A percentile compares a stretch with the other conserved stretches of the same genome.
phyloP scores from a whole-genome alignment of 768 basidiomycete genomes.

The Tylopilus felleus region DNA sequence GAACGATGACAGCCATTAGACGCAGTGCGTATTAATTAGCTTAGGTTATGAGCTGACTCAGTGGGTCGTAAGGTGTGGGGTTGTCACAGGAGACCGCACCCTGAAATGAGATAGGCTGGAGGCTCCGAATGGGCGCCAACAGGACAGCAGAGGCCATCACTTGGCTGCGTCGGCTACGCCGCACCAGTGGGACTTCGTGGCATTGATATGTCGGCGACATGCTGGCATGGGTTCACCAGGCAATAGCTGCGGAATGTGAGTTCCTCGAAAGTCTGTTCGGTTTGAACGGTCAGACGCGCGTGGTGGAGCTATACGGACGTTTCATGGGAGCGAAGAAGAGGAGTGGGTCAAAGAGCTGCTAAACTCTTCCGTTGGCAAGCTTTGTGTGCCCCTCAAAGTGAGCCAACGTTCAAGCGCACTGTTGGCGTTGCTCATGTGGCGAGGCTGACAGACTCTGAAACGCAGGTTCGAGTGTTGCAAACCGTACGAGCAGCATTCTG shows the following conservation, averaged over 20 bases:
- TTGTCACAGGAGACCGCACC: too few species aligned
- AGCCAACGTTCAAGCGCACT: neutral
- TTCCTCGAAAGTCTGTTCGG: slow-evolving; percentile 88
- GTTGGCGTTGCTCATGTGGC: neutral
- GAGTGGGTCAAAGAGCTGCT: slow-evolving; percentile 77
- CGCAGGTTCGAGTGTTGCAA: slow-evolving; percentile 84
- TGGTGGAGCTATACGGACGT: slow-evolving; percentile 72
- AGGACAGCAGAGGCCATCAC: too few species aligned
- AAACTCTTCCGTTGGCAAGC: slow-evolving; percentile 76
- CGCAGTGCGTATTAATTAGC: too few species aligned
- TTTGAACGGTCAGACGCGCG: slow-evolving; percentile 46
- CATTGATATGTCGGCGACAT: slow-evolving; percentile 98
- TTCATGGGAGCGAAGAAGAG: slow-evolving; percentile 60
- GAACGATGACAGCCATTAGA: too few species aligned
- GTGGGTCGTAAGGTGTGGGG: too few species aligned
- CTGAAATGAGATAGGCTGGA: too few species aligned
- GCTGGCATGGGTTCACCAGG: slow-evolving; percentile 97
- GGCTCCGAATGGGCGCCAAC: too few species aligned
- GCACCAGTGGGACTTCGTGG: too few species aligned
- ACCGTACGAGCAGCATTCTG: slow-evolving; percentile 84
- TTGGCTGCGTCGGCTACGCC: too few species aligned
- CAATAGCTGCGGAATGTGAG: slow-evolving; percentile 92
- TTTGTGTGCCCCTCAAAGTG: slow-evolving; percentile 89
- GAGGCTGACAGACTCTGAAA: neutral
- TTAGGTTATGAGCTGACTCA: too few species aligned